phyloP scores from a whole-genome alignment of 176 grass and related monocot genomes.

The Poa annua region DNA sequence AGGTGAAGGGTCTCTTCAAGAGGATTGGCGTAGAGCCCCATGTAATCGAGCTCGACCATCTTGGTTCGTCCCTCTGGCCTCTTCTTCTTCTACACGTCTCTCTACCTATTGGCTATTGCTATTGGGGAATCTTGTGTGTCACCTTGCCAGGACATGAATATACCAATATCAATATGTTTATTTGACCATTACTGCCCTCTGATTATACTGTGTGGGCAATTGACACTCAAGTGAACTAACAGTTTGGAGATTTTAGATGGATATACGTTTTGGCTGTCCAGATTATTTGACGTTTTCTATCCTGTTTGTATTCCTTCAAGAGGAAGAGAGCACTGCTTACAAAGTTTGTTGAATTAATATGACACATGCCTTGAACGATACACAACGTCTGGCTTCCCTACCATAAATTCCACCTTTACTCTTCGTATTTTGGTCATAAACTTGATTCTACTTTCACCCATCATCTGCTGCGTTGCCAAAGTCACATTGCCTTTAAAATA shows the following conservation, averaged over 20 bases:
- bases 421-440: neutral
- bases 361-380: neutral
- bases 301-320: neutral
- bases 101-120: neutral
- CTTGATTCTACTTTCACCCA: neutral
- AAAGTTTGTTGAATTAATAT: neutral
- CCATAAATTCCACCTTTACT: neutral
- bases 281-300: neutral
- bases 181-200: neutral
- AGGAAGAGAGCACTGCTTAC: neutral
- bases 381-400: neutral
- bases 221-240: neutral
- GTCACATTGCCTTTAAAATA: neutral
- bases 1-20: slow-evolving; percentile 94
- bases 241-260: slow-evolving; percentile 1
- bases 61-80: slow-evolving; percentile 49
- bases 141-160: neutral
- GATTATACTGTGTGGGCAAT: neutral
- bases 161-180: neutral
- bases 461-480: neutral
- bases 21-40: slow-evolving; percentile 66
- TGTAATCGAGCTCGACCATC: slow-evolving; percentile 86
- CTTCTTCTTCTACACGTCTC: neutral
- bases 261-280: neutral
- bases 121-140: slow-evolving; percentile 13